phyloP scores from a whole-genome alignment of 768 basidiomycete genomes.

The Scleroderma citrinum region DNA sequence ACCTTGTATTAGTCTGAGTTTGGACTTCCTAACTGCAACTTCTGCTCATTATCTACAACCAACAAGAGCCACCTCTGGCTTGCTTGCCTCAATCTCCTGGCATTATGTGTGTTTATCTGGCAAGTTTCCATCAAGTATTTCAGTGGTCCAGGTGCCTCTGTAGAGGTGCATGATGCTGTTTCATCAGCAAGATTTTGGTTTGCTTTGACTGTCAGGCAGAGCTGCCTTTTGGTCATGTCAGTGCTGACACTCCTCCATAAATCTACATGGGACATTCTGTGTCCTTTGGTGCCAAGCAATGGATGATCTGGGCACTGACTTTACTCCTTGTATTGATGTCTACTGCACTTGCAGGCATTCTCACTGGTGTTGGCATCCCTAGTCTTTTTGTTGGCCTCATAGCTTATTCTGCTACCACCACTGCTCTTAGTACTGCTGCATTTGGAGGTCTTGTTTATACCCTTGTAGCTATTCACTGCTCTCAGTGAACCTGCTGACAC shows the following conservation, averaged over 20 bases:
- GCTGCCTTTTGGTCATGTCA: conserved; percentile 58
- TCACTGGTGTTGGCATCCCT: conserved; percentile 47
- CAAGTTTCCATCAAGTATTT: conserved; percentile 50
- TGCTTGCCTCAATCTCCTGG: conserved; percentile 57
- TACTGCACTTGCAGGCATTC: conserved; percentile 51
- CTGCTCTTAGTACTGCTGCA: conserved; percentile 43
- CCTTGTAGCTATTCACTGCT: conserved; percentile 54
- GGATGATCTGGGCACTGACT: conserved; percentile 69
- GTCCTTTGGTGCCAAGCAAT: conserved; percentile 60
- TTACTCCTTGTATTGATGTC: conserved; percentile 49
- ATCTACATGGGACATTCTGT: conserved; percentile 66
- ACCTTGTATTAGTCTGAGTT: conserved; percentile 56
- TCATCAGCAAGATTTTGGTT: conserved; percentile 64
- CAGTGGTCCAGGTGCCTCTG: conserved; percentile 39
- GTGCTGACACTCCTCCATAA: conserved; percentile 64
- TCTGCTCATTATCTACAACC: conserved; percentile 56
- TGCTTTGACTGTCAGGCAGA: conserved; percentile 60
- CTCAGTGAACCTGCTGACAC: conserved; percentile 45
- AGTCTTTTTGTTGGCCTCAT: conserved; percentile 57
- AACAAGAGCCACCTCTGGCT: conserved; percentile 74
- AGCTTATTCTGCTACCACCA: conserved; percentile 50
- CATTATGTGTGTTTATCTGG: conserved; percentile 62
- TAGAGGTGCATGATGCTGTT: conserved; percentile 41
- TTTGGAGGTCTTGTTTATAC: conserved; percentile 60
- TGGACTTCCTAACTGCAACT: conserved; percentile 54